Conservation (phyloP, 169 alveolate species). For the Toxoplasma gondii region DNA sequence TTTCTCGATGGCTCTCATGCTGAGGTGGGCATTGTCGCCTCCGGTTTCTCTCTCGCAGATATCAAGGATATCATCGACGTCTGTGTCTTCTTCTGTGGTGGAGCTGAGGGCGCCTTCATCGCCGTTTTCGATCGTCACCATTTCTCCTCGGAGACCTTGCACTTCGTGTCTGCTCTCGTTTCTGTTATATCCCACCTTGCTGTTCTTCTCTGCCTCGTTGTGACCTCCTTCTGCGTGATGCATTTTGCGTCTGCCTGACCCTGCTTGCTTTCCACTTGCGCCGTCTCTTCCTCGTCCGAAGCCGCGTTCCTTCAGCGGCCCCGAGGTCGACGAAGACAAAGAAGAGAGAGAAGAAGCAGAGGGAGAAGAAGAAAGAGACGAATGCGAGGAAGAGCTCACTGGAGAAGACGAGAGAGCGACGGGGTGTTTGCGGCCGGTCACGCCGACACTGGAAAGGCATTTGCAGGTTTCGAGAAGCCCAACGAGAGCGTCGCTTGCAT, state of each 20-base stretch:
- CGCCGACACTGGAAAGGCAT: neutral
- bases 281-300: neutral
- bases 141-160: neutral
- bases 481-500: slow-evolving; percentile 48
- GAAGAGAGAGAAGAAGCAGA: neutral
- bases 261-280: neutral
- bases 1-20: slow-evolving; percentile 2
- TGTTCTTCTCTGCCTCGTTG: too few species aligned
- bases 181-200: too few species aligned
- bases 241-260: neutral
- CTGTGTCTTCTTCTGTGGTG: neutral
- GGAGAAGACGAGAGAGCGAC: too few species aligned
- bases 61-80: neutral
- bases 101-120: neutral
- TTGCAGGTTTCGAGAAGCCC: slow-evolving; percentile 45
- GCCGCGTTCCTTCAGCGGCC: neutral
- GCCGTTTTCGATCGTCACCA: neutral
- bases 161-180: neutral
- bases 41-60: too few species aligned
- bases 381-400: too few species aligned
- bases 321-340: neutral
- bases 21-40: neutral
- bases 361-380: neutral
- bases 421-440: neutral
- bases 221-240: too few species aligned